phyloP scores from a whole-genome alignment of 768 basidiomycete genomes.

The Hygrophorus russula region DNA sequence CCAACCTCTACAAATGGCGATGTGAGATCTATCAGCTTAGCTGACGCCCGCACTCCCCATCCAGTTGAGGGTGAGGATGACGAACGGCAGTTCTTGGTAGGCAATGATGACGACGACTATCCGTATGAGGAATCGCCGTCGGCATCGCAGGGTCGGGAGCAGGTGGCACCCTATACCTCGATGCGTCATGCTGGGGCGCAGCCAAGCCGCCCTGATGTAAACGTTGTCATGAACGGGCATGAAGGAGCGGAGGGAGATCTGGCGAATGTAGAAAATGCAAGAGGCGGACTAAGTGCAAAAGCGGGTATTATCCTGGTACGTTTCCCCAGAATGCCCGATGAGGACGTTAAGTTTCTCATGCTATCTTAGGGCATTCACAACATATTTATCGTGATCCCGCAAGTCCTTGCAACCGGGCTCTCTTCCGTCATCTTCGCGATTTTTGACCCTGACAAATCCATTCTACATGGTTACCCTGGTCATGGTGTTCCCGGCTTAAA shows the following conservation, averaged over 20 bases:
- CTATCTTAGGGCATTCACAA: constrained; percentile 80
- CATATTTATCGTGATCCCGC: constrained; percentile 86
- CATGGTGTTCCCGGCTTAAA: constrained; percentile 7
- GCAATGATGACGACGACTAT: constrained; percentile 12
- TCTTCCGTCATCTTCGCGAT: constrained; percentile 81
- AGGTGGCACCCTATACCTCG: constrained; percentile 9
- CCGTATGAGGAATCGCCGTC: constrained; percentile 4
- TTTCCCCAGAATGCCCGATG: constrained; percentile 8
- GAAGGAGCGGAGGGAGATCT: constrained; percentile 15
- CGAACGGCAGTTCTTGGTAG: constrained; percentile 21
- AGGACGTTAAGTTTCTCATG: neutral
- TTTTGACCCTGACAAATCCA: constrained; percentile 54
- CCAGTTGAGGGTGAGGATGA: constrained; percentile 12
- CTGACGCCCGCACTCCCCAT: constrained; percentile 27
- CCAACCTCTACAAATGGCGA: constrained; percentile 24
- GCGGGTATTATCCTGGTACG: constrained; percentile 81
- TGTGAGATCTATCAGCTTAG: constrained; percentile 28
- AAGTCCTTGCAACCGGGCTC: constrained; percentile 84
- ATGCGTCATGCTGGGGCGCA: constrained; percentile 37
- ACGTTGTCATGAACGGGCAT: constrained; percentile 12
- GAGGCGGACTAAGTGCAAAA: constrained; percentile 54
- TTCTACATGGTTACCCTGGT: constrained; percentile 21
- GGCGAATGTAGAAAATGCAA: constrained; percentile 16
- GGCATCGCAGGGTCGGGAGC: constrained; percentile 10
- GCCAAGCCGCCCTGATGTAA: constrained; percentile 35